Conservation (phyloP, 108 stramenopile species). For the Cylindrotheca closterium region DNA sequence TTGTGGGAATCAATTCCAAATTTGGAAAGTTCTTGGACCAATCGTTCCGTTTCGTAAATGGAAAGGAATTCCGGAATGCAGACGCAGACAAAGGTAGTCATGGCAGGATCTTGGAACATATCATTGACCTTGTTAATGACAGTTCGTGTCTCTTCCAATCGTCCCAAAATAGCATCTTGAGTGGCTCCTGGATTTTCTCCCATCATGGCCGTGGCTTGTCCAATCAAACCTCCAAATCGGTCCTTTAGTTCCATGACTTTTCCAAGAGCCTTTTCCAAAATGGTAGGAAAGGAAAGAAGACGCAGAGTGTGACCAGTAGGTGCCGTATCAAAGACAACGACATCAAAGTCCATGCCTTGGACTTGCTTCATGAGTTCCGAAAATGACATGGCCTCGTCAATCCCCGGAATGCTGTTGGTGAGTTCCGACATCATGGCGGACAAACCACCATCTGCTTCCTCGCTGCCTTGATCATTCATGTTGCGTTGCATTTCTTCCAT, state of each 20-base stretch:
- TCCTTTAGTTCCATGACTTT: constrained; percentile 97
- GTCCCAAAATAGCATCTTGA: constrained; percentile 82
- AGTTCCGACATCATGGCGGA: constrained; percentile 90
- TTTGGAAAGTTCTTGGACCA: constrained; percentile 99
- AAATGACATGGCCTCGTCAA: constrained; percentile 99
- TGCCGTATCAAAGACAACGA: constrained; percentile 98
- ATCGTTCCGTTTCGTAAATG: constrained; percentile 98
- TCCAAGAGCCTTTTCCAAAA: constrained; percentile 94
- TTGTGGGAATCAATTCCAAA: constrained; percentile 99
- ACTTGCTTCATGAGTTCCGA: constrained; percentile 97
- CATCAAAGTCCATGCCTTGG: constrained; percentile 93
- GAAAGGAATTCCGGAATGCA: constrained; percentile 99
- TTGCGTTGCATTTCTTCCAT: constrained; percentile 84
- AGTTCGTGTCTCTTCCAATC: constrained; percentile 90
- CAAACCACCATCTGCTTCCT: constrained; percentile 60
- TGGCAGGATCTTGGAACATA: constrained; percentile 95
- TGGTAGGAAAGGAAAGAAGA: constrained; percentile 93
- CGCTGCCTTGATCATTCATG: constrained; percentile 68
- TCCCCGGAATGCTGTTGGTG: constrained; percentile 96
- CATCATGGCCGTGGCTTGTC: constrained; percentile 92
- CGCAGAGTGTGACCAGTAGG: constrained; percentile 99
- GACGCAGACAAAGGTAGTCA: constrained; percentile 98
- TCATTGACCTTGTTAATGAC: constrained; percentile 95
- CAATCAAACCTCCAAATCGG: constrained; percentile 93
- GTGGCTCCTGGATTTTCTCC: constrained; percentile 72